phyloP scores from a whole-genome alignment of 2,329 filamentous ascomycete genomes.

The Stromatinia cepivora region DNA sequence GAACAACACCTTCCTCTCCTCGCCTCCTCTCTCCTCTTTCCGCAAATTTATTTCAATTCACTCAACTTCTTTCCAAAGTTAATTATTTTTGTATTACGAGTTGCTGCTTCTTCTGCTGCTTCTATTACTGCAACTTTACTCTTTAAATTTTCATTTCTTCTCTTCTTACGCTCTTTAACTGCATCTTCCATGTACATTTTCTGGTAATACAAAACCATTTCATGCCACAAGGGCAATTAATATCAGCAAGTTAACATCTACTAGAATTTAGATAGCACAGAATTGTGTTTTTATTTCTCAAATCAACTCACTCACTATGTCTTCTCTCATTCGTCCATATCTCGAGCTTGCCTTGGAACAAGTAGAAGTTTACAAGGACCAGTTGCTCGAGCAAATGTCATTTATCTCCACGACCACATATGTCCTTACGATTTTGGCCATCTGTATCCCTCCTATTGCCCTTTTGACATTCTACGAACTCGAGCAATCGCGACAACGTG shows the following conservation, averaged over 20 bases:
- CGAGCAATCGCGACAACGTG: conserved; percentile 37
- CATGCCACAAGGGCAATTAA: background rate
- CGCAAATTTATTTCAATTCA: background rate
- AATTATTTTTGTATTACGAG: conserved; percentile 7
- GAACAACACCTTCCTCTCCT: conserved; percentile 1
- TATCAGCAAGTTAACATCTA: conserved; percentile 25
- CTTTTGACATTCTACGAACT: conserved; percentile 40
- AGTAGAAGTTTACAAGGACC: conserved; percentile 36
- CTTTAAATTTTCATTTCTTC: conserved; percentile 25
- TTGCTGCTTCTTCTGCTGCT: conserved; percentile 12
- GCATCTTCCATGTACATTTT: conserved; percentile 37
- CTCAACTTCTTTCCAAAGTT: background rate
- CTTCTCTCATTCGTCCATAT: conserved; percentile 34
- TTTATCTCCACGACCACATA: conserved; percentile 39
- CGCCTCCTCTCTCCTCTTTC: background rate
- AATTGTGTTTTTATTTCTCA: conserved; percentile 29
- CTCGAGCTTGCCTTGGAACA: conserved; percentile 34
- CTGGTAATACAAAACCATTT: conserved; percentile 29
- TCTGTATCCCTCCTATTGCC: conserved; percentile 40
- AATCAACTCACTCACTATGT: conserved; percentile 29
- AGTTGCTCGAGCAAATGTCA: conserved; percentile 36
- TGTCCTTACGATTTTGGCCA: conserved; percentile 37
- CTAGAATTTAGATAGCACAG: conserved; percentile 36
- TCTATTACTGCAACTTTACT: conserved; percentile 19
- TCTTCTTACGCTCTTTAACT: conserved; percentile 35